Percentiles rank a stretch among this genome's conserved stretches.
Evolutionary conservation across 225 moss, liverwort and hornwort genomes (phyloP).

Genomic region (Rhytidiadelphus loreus): DNA sequence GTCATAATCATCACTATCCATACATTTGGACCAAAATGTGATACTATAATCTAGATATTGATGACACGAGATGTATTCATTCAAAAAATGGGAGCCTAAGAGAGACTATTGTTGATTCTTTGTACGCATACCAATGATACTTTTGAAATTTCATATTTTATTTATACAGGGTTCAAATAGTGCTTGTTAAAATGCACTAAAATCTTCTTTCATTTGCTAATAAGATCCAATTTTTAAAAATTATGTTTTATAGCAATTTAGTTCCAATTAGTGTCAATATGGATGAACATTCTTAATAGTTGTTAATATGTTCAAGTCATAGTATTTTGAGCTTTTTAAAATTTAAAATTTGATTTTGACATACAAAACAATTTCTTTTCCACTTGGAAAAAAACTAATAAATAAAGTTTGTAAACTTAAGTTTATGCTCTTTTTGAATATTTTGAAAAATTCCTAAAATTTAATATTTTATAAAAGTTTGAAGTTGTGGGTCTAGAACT

Average conservation of each 20-base stretch:
- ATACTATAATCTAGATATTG: no score
- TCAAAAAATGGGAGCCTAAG: background rate
- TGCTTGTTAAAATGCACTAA: background rate
- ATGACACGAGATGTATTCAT: no score
- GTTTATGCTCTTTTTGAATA: background rate
- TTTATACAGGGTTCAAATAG: background rate
- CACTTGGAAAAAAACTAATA: no score
- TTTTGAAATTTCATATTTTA: background rate
- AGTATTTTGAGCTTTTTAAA: no score
- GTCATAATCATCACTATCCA: background rate
- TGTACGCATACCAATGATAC: background rate
- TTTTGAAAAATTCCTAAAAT: background rate
- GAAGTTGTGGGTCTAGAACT: background rate
- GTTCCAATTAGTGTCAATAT: background rate
- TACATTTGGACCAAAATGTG: background rate
- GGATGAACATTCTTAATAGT: no score
- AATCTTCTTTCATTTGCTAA: background rate
- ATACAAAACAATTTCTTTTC: no score
- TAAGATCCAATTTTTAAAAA: background rate
- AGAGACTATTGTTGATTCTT: background rate
- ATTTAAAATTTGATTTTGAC: no score
- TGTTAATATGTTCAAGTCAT: no score
- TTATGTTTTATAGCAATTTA: background rate
- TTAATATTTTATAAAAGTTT: background rate
- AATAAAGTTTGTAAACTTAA: background rate